phyloP scores from a whole-genome alignment of 2,329 filamentous ascomycete species.

The Microdochium trichocladiopsis region DNA sequence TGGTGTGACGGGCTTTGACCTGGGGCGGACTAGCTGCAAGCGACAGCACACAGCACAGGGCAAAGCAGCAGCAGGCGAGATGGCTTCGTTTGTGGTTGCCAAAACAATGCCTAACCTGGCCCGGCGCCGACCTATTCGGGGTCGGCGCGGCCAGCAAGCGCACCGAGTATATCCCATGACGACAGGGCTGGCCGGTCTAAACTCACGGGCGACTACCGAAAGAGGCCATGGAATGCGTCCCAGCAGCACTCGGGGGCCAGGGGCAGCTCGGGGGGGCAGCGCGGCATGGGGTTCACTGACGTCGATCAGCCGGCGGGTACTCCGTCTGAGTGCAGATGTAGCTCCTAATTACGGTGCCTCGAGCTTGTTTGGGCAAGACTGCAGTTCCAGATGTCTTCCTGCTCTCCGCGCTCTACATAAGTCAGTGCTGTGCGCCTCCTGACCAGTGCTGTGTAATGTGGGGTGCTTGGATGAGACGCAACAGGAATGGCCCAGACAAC shows the following conservation, averaged over 20 bases:
- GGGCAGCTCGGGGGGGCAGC: not conserved
- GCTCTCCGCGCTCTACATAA: no score
- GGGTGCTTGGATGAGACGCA: no score
- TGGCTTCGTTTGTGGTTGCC: not conserved
- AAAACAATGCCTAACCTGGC: not conserved
- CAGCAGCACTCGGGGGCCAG: not conserved
- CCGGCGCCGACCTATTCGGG: not conserved
- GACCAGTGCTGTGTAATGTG: no score
- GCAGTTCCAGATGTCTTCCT: no score
- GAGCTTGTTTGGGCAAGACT: no score
- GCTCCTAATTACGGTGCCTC: no score
- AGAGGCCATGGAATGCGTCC: not conserved
- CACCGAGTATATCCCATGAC: not conserved
- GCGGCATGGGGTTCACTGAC: not conserved
- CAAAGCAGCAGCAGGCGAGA: not conserved
- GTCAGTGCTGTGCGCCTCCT: no score
- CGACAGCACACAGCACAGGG: no score
- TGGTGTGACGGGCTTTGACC: not conserved
- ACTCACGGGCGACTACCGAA: not conserved
- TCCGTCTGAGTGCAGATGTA: not conserved
- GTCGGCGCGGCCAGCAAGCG: not conserved
- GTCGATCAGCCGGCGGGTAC: not conserved
- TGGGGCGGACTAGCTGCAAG: not conserved
- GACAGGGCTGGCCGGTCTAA: not conserved
- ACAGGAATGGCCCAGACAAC: no score